Evolutionary conservation across 495 filamentous ascomycete genomes (phyloP), one percentile per base, ranked within the genome.

Genomic region (Penicillium maclennaniae): DNA sequence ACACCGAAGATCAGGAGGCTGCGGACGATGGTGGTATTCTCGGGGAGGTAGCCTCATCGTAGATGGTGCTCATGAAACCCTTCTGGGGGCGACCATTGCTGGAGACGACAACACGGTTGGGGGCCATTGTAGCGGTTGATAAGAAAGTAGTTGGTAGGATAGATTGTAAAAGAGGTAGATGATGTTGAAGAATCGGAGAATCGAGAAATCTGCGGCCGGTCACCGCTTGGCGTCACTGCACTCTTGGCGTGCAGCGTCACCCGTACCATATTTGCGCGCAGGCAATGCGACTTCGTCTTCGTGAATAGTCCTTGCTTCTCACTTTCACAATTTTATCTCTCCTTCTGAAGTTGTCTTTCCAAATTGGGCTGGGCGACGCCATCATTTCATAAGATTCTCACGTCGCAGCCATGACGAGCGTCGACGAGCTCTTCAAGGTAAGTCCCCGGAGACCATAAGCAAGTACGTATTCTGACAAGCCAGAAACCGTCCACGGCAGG

Each of bases 381-480:
- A 40, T 7, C 20, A 40, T 40, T 10, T 1, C 38, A 14, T 1
- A 9, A 40, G 16, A 40, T 2, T 19, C n/a, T 1, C 1, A 27
- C 47, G 40, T 58, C 57, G 63, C 64, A 63, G 72, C 54, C 53
- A 93, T 91, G 87, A 77, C 86, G 21, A 88, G 81, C 66, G 82
- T 92, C 64, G 87, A 92, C 64, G 87, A 90, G 53, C 74, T 95
- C 31, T 95, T 95, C 78, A 91, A 92, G 71, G 89, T 89, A 74
- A 45, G 60, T 56, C 12, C 2, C 16, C 31, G 15, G 31, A 34
- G 5, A 34, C 14, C 31, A 34, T 12, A 12, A 14, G 14, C 31
- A 12, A 12, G 1, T 14, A 14, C 10, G 31, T 3, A 34, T 34
- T 36, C 65, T 74, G 43, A 72, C 49, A 21, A 28, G 31, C 54